Evolutionary conservation across 2,329 filamentous ascomycete species (phyloP).

Genomic region (Grosmannia penicillata): DNA sequence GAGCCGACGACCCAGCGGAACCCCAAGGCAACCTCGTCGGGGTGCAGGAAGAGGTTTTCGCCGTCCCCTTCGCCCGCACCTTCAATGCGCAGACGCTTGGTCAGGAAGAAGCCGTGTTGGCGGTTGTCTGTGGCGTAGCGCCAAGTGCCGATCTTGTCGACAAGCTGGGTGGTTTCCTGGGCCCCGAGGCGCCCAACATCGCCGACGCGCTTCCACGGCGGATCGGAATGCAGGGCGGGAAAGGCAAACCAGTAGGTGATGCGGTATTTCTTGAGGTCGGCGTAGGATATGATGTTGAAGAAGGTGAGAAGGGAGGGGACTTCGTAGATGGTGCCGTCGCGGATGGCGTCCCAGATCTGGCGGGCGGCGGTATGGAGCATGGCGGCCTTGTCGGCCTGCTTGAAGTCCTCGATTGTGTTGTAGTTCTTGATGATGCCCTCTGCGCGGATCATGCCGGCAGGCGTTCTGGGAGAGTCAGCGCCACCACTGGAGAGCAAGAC

Average conservation of each 20-base stretch:
- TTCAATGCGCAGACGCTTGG: conserved; percentile 49
- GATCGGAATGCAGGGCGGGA: conserved; percentile 80
- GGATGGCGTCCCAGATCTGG: conserved; percentile 96
- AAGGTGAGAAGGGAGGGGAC: conserved; percentile 82
- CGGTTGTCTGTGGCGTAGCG: conserved; percentile 64
- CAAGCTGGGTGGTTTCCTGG: conserved; percentile 62
- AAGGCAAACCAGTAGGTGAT: conserved; percentile 99
- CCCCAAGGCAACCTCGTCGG: conserved; percentile 36
- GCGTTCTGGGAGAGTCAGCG: conserved; percentile 26
- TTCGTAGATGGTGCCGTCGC: conserved; percentile 91
- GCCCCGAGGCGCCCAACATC: conserved; percentile 40
- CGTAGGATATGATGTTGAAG: conserved; percentile 81
- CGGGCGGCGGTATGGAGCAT: conserved; percentile 61
- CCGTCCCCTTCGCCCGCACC: conserved; percentile 10
- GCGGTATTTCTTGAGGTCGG: conserved; percentile 92
- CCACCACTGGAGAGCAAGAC: background rate
- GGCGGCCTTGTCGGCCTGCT: conserved; percentile 61
- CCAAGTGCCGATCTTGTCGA: conserved; percentile 79
- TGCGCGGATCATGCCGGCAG: conserved; percentile 54
- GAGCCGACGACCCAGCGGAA: conserved; percentile 67
- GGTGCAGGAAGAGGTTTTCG: conserved; percentile 32
- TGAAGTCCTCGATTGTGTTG: conserved; percentile 91
- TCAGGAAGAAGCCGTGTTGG: conserved; percentile 93
- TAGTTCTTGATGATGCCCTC: conserved; percentile 93
- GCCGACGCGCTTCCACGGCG: conserved; percentile 56